Evolutionary conservation across 352 stramenopile species (phyloP), one percentile per base, ranked within the genome.

Genomic region (Globisporangium alternatum): DNA sequence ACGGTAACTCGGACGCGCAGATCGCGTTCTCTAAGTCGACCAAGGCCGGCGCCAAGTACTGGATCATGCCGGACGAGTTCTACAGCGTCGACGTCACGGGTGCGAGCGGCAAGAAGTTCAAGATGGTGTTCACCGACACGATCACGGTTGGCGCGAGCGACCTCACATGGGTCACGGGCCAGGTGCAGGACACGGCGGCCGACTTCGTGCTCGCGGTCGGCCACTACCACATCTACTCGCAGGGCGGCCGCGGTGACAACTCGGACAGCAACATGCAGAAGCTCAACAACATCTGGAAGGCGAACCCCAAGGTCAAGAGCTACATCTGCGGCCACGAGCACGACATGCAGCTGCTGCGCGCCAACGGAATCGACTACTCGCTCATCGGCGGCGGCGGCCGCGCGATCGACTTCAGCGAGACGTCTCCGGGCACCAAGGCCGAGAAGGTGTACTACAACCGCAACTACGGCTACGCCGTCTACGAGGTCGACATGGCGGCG

Each of bases 241-340:
- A 62, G 5, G 72, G 60, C 33, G 65, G 65, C 28, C 62, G 62
- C 25, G 69, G 69, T 17, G 72, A 79, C 55, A 76, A 79, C 61
- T 67, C 62, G 44, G 62, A 65, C 45, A 60, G 58, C 17, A 47
- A 59, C 13, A 76, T 78, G 68, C 37, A 73, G 33, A 54, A 68
- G 59, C 63, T 76, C 33, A 57, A 65, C 25, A 48, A 56, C 8
- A 47, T 76, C 30, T 62, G 75, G 44, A 59, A 76, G 61, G 55
- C 48, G 15, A 69, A 39, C 21, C 9, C 62, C 15, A 74, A 68
- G 53, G 72, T 76, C 56, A 76, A 74, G 64, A 67, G 60, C 49
- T 78, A 78, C 58, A 54, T 78, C 52, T 75, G 68, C 52, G 72
- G 72, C 53, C 72, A 79, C 69, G 70, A 80, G 62, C 72, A 80